Evolutionary conservation across 208 protist species (phyloP).

Genomic region (Wallacemonas sp.): DNA sequence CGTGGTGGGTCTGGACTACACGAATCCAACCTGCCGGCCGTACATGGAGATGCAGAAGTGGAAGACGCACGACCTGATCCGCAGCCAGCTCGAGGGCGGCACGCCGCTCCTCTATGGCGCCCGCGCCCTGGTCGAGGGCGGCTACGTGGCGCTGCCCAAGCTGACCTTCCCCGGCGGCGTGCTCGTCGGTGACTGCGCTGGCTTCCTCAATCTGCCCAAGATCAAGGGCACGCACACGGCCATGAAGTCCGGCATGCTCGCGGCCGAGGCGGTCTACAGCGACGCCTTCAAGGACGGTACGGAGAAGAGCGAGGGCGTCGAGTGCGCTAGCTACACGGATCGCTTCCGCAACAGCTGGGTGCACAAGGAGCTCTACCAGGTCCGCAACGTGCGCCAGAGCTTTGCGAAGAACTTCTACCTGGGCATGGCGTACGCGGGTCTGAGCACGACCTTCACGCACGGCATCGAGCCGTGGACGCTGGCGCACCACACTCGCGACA

Average conservation of each 20-base stretch:
- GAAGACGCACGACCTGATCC: slow-evolving; percentile 92
- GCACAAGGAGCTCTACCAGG: slow-evolving; percentile 91
- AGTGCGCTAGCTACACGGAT: slow-evolving; percentile 83
- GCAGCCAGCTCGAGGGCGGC: slow-evolving; percentile 87
- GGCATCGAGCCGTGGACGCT: slow-evolving; percentile 94
- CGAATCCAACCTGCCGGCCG: slow-evolving; percentile 95
- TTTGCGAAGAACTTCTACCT: slow-evolving; percentile 89
- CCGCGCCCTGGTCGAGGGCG: slow-evolving; percentile 96
- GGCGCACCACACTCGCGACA: slow-evolving; percentile 72
- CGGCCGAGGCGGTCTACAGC: slow-evolving; percentile 88
- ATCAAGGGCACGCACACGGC: slow-evolving; percentile 98
- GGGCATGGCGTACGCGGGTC: slow-evolving; percentile 82
- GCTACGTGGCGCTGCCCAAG: slow-evolving; percentile 94
- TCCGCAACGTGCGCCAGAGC: slow-evolving; percentile 94
- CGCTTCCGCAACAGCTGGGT: slow-evolving; percentile 93
- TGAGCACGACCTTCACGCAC: slow-evolving; percentile 77
- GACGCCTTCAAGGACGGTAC: slow-evolving; percentile 66
- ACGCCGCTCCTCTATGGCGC: slow-evolving; percentile 95
- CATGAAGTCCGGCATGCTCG: slow-evolving; percentile 94
- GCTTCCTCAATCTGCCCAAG: slow-evolving; percentile 98
- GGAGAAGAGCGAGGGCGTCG: slow-evolving; percentile 54
- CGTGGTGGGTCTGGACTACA: slow-evolving; percentile 98
- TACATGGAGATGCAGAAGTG: slow-evolving; percentile 97
- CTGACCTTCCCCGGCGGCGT: slow-evolving; percentile 95
- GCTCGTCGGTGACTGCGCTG: slow-evolving; percentile 96